Conservation (phyloP, 2,329 filamentous ascomycete species). For the Aspergillus aculeatus region DNA sequence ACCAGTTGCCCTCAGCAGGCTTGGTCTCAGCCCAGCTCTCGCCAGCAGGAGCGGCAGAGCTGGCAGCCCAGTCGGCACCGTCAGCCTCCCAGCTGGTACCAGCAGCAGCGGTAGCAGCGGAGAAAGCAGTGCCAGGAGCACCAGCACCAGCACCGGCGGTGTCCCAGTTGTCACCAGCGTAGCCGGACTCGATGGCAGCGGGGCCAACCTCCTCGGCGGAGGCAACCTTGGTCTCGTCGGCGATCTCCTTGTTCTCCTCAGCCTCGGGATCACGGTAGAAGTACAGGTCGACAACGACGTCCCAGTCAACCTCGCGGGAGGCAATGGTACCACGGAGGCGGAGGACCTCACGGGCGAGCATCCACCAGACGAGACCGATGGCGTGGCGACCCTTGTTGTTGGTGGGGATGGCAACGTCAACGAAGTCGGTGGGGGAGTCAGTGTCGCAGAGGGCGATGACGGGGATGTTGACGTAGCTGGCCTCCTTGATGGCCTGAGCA, state of each 20-base stretch:
- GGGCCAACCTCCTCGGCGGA: constrained; percentile 81
- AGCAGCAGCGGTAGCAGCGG: constrained; percentile 68
- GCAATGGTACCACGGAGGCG: constrained; percentile 96
- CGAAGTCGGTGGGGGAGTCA: constrained; percentile 98
- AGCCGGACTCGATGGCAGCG: constrained; percentile 74
- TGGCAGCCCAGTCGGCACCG: constrained; percentile 54
- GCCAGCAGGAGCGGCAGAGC: constrained; percentile 39
- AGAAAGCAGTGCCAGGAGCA: constrained; percentile 63
- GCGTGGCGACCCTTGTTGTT: constrained; percentile 99
- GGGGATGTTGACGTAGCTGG: constrained; percentile 99
- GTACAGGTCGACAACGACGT: constrained; percentile 99
- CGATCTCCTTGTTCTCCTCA: constrained; percentile 94
- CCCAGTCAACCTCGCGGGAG: constrained; percentile 95
- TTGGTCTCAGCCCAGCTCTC: constrained; percentile 45
- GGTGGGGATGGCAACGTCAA: constrained; percentile 99
- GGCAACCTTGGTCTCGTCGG: constrained; percentile 78
- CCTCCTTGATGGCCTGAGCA: constrained; percentile 99
- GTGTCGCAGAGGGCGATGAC: constrained; percentile 99
- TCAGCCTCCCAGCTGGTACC: constrained; percentile 63
- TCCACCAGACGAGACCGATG: constrained; percentile 98
- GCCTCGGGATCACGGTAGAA: constrained; percentile 99
- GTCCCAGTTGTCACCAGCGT: constrained; percentile 81
- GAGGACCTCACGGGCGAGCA: constrained; percentile 99
- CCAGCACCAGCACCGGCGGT: constrained; percentile 63
- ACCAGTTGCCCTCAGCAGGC: constrained; percentile 42